Evolutionary conservation across 1,139 yeast species (phyloP).

Genomic region (Torulaspora globosa): DNA sequence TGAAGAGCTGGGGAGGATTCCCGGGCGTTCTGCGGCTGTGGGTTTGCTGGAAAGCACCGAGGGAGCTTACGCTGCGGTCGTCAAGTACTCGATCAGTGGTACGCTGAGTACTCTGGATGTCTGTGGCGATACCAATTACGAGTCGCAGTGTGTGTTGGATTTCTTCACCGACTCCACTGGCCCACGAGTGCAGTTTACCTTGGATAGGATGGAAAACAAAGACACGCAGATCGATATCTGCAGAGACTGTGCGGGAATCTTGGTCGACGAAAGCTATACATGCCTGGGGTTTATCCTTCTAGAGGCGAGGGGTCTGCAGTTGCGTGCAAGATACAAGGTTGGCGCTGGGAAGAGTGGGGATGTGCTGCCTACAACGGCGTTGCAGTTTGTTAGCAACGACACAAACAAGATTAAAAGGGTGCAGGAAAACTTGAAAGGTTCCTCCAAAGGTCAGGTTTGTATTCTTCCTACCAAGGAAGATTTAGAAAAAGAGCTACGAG

Average conservation of each 20-base stretch:
- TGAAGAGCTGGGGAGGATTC: not conserved
- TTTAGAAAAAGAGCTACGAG: not conserved
- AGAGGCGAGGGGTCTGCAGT: constrained; percentile 9
- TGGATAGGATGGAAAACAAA: constrained; percentile 10
- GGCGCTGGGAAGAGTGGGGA: constrained; percentile 2
- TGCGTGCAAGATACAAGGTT: constrained; percentile 8
- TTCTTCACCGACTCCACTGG: constrained; percentile 11
- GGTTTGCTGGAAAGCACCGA: not conserved
- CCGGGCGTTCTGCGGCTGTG: not conserved
- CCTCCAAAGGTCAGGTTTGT: too few relatives aligned
- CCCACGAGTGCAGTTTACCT: constrained; percentile 14
- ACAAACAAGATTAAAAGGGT: not conserved
- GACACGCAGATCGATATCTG: constrained; percentile 13
- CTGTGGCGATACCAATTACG: constrained; percentile 4
- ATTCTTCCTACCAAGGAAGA: not conserved
- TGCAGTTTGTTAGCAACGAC: constrained; percentile 1
- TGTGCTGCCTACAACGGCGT: constrained; percentile 1
- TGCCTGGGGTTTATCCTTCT: constrained; percentile 13
- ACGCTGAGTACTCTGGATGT: constrained; percentile 7
- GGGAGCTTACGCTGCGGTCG: not conserved
- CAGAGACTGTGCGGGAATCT: constrained; percentile 15
- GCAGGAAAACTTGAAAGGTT: not conserved
- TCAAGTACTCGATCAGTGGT: constrained; percentile 3
- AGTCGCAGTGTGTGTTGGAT: constrained; percentile 11
- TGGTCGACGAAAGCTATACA: constrained; percentile 12